phyloP scores from a whole-genome alignment of 23 red algal species.

The Pyropia yezoensis region DNA sequence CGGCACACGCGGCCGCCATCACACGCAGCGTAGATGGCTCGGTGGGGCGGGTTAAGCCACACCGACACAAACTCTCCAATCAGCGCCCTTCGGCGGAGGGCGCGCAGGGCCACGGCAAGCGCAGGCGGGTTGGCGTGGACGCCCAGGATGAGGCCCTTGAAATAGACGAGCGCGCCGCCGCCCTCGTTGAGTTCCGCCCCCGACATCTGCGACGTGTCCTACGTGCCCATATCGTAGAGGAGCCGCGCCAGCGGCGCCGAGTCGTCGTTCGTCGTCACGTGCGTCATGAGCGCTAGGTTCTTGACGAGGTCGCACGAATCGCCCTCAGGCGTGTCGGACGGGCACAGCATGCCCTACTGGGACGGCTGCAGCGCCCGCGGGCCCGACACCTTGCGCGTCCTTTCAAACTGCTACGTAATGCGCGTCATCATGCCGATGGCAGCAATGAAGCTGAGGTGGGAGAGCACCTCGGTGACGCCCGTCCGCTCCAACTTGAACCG shows the following conservation, averaged over 20 bases:
- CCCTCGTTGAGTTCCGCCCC: conserved; percentile 58
- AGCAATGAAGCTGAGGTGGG: conserved; percentile 81
- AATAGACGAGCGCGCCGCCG: conserved; percentile 53
- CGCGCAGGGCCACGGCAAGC: conserved; percentile 36
- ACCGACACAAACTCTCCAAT: conserved; percentile 88
- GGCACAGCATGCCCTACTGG: conserved; percentile 98
- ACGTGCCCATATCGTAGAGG: conserved; percentile 70
- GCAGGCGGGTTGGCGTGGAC: conserved; percentile 59
- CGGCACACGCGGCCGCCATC: conserved; percentile 89
- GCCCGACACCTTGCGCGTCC: conserved; percentile 93
- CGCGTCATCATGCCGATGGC: conserved; percentile 98
- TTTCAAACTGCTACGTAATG: conserved; percentile 98
- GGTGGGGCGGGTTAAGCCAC: conserved; percentile 51
- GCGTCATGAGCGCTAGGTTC: conserved; percentile 90
- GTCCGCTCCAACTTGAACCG: conserved; percentile 90
- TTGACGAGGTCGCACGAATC: conserved; percentile 97
- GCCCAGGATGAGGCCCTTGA: conserved; percentile 88
- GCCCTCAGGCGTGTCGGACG: conserved; percentile 94
- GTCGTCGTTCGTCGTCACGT: conserved; percentile 85
- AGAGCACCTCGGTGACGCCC: conserved; percentile 92
- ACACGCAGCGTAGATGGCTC: conserved; percentile 58
- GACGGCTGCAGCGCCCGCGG: conserved; percentile 88
- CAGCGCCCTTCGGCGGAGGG: conserved; percentile 42
- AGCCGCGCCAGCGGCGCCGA: conserved; percentile 62
- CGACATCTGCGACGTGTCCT: conserved; percentile 24